These are phyloP conservation scores for Rhizophagus clarus DNA, from an alignment of 192 early-diverging fungal species.

Conservation along the genomic window DNA sequence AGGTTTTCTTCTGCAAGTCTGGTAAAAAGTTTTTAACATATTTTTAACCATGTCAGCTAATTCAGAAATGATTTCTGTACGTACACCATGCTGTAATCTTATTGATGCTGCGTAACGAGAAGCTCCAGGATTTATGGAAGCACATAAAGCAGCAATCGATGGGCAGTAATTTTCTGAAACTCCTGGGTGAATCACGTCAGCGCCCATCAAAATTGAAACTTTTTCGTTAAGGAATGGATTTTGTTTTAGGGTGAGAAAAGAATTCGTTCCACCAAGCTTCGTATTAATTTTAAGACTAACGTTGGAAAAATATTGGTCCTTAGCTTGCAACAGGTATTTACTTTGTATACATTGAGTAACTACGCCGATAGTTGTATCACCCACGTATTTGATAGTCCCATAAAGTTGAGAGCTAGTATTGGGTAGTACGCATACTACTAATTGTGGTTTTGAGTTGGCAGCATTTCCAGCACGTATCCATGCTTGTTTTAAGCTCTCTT, in stretches of 20 bases:
- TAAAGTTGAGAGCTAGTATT: constrained; percentile 72
- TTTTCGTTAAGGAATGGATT: constrained; percentile 68
- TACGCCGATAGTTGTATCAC: constrained; percentile 10
- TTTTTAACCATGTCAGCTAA: constrained; percentile 58
- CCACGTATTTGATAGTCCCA: constrained; percentile 76
- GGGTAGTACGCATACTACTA: constrained; percentile 64
- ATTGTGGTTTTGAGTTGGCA: neutral
- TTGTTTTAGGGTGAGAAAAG: constrained; percentile 56
- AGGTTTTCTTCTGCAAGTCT: neutral
- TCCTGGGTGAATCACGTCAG: constrained; percentile 66
- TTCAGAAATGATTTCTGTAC: constrained; percentile 69
- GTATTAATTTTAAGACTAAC: constrained; percentile 93
- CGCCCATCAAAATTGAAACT: constrained; percentile 82
- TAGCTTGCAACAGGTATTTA: constrained; percentile 60
- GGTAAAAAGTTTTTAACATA: neutral
- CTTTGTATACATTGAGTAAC: constrained; percentile 69
- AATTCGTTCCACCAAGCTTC: constrained; percentile 71
- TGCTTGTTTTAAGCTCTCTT: constrained; percentile 66
- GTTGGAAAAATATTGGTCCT: constrained; percentile 92
- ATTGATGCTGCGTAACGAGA: constrained; percentile 37
- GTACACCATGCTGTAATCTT: constrained; percentile 38
- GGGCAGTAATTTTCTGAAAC: constrained; percentile 35
- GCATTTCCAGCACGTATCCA: constrained; percentile 74
- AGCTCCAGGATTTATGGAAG: neutral
- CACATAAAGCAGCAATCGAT: constrained; percentile 65